Evolutionary conservation across 495 filamentous ascomycete genomes (phyloP).

Genomic region (Articulospora tetracladia): DNA sequence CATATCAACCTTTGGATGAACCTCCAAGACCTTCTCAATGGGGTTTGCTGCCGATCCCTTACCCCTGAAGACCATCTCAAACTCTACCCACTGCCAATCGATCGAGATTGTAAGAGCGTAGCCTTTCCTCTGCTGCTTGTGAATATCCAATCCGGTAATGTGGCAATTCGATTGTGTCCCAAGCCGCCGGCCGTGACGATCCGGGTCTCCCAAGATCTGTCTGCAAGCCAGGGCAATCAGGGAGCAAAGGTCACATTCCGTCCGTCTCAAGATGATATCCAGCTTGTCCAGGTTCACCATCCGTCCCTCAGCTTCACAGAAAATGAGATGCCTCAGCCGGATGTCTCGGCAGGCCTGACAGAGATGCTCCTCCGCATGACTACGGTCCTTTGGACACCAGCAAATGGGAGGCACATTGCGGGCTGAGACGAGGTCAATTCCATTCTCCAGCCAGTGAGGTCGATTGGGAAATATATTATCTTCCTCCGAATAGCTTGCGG

Average conservation of each 20-base stretch:
- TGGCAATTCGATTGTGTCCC: neutral
- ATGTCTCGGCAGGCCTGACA: neutral
- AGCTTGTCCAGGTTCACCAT: slow-evolving; percentile 2
- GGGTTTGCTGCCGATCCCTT: neutral
- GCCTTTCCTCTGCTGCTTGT: neutral
- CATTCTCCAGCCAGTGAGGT: slow-evolving; percentile 6
- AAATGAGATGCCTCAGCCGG: slow-evolving; percentile 2
- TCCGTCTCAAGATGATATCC: slow-evolving; percentile 1
- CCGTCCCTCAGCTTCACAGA: neutral
- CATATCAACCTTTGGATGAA: neutral
- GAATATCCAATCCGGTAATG: neutral
- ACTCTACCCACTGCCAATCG: slow-evolving; percentile 3
- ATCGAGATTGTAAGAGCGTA: neutral
- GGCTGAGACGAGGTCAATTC: neutral
- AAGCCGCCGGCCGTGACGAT: neutral
- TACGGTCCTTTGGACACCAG: slow-evolving; percentile 1
- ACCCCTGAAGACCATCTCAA: slow-evolving; percentile 1
- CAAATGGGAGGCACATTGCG: neutral
- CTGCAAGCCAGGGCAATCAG: neutral
- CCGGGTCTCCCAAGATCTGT: neutral
- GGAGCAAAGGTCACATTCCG: slow-evolving; percentile 2
- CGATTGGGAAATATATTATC: slow-evolving; percentile 3
- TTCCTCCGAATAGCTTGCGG: neutral
- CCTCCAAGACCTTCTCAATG: neutral
- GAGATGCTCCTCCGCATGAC: neutral